These are phyloP conservation scores for Fusarium staphyleae DNA, from an alignment of 2,329 filamentous ascomycete genomes.

Conservation along the genomic window DNA sequence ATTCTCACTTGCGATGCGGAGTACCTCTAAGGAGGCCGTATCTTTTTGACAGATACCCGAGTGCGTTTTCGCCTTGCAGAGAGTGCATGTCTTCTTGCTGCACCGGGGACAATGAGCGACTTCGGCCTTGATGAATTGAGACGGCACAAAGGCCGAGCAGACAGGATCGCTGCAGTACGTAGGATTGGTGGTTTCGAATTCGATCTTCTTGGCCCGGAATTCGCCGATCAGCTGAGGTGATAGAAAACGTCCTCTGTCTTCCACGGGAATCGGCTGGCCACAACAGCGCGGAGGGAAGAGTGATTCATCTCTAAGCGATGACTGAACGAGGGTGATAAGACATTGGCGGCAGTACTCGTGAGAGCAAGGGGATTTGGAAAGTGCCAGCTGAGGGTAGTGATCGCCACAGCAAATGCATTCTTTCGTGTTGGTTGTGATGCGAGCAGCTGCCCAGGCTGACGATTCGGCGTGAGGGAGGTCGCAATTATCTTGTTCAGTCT, in stretches of 20 bases:
- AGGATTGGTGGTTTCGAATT: conserved; percentile 55
- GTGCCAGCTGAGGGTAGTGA: neutral
- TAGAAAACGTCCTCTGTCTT: conserved; percentile 47
- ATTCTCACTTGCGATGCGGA: conserved; percentile 50
- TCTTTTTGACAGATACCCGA: conserved; percentile 57
- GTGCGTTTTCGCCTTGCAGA: conserved; percentile 58
- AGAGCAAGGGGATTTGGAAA: conserved; percentile 41
- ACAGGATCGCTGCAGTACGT: conserved; percentile 56
- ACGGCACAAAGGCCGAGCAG: conserved; percentile 58
- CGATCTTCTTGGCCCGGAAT: conserved; percentile 56
- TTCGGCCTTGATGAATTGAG: conserved; percentile 40
- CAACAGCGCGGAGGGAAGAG: conserved; percentile 65
- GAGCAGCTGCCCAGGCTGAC: neutral
- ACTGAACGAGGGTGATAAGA: conserved; percentile 52
- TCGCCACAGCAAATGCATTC: conserved; percentile 18
- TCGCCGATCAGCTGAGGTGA: conserved; percentile 41
- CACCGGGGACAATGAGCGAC: conserved; percentile 55
- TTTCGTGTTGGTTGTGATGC: neutral
- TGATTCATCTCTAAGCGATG: conserved; percentile 55
- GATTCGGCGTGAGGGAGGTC: neutral
- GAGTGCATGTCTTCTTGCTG: conserved; percentile 52
- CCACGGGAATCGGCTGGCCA: conserved; percentile 49
- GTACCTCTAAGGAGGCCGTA: conserved; percentile 46
- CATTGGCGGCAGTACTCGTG: conserved; percentile 63
- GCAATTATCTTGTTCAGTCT: rapidly evolving